Base-by-base conservation (phyloP, 2,329 filamentous ascomycete species). In the Madurella fahalii region DNA sequence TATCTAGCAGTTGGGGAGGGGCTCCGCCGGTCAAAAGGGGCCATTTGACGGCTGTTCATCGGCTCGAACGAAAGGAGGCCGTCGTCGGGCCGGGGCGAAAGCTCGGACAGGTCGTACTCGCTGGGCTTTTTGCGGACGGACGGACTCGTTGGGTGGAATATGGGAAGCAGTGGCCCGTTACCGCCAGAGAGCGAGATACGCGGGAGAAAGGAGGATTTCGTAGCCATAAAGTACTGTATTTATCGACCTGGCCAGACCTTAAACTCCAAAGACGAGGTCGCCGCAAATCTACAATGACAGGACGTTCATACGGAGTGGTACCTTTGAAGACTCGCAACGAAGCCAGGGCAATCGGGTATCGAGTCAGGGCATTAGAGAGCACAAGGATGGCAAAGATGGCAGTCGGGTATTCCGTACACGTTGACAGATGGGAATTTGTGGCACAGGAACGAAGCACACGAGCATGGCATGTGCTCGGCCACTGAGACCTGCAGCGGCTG, bases 101-200 rank as follows among this genome's bases (percentile, higher is more conserved):
- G 64, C 15, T 71, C 67, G 41, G 62, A 57, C 9, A 71, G 57
- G 54, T 67, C 64, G 58, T 71, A 71, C 40, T 69, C 69, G 67
- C 66, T 70, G 12, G 59, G 56, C 53, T 68, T 62, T 34, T 63
- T 66, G 17, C 62, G 67, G 5, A 68, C 57, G 12, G 65, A 51
- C 3, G 61, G 58, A 25, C 58, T 64, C 12, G 60, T 50, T 39
- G 52, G 55, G 52, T 55, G 54, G 51, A 69, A 61, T 40, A 68
- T 55, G 8, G 68, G 67, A 11, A 69, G 64, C 18, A 66, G 52
- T 1, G 67, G 61, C 4, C 50, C 50, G 39, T 65, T 62, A 31
- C 50, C 44, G 46, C 63, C 61, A 1, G 61, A 59, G 42, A 67
- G 52, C 17, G 64, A 64, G 8, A 71, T 57, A 17, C 67, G 67